Percentiles rank a stretch among this genome's conserved stretches.
Conservation (phyloP, 208 protist species). For the Balamuthia mandrillaris region DNA sequence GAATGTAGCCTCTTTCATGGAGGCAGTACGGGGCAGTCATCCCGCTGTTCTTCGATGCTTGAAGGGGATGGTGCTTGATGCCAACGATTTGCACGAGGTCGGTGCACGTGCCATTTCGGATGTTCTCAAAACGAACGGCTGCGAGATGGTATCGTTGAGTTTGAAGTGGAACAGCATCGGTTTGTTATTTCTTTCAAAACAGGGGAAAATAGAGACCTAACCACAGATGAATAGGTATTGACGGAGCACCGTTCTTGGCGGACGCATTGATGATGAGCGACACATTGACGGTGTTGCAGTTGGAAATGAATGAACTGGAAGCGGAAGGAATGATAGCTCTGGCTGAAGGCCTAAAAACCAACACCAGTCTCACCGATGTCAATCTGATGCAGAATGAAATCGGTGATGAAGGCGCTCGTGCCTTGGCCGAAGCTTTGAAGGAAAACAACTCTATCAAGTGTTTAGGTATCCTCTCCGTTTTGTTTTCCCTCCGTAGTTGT, state of each 20-base stretch:
- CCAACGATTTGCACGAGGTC: background rate
- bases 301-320: background rate
- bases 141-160: background rate
- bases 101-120: background rate
- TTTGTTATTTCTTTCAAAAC: background rate
- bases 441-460: background rate
- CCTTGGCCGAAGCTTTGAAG: background rate
- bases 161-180: conserved; percentile 12
- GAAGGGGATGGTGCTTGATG: background rate
- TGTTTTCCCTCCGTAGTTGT: background rate
- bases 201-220: background rate
- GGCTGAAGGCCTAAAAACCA: background rate
- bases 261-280: background rate
- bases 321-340: background rate
- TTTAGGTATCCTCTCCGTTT: background rate
- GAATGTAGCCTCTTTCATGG: too few species aligned
- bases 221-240: background rate
- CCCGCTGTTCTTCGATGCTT: too few species aligned
- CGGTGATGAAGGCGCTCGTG: background rate
- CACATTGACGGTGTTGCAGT: background rate
- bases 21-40: too few species aligned
- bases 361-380: background rate
- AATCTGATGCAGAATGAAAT: background rate
- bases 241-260: background rate
- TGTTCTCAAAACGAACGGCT: background rate